Evolutionary conservation across 1,284 basidiomycete species (phyloP), one percentile per base, ranked within the genome.

Genomic region (Boletus semigastroideus): DNA sequence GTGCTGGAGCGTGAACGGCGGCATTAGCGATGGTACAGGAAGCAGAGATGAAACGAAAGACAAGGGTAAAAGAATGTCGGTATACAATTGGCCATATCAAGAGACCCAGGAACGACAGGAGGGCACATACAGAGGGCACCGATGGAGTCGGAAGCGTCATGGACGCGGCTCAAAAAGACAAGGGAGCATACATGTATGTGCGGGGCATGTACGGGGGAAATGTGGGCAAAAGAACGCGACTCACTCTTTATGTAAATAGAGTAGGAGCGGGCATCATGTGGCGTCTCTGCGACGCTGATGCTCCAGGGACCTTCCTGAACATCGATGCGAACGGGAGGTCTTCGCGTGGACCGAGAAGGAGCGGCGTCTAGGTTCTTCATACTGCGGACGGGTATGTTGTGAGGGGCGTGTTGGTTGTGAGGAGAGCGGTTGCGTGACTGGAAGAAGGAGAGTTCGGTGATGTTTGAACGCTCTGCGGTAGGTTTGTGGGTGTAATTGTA

Each of bases 231-330:
- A 65, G 51, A 51, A 57, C 56, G 52, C 54, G 47, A 78, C 80
- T 73, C 65, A 83, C 81, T 85, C 76, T 85, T 85, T 68, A 85
- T 79, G 72, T 87, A 87, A 66, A 87, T 77, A 62, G 77, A 81
- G 70, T 83, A 86, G 39, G 79, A 78, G 56, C 74, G 72, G 50
- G 77, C 62, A 69, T 84, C 79, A 65, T 82, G 74, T 31, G 82
- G 82, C 43, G 78, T 80, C 71, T 87, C 85, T 54, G 86, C 86
- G 59, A 88, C 87, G 64, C 83, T 86, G 64, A 89, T 78, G 59
- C 78, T 82, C 87, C 86, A 89, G 12, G 80, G 83, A 20, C 83
- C 85, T 64, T 87, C 86, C 68, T 84, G 78, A 44, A 73, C 71
- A 65, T 84, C 81, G 59, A 82, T 75, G 47, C 80, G 76, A 28